Conservation (phyloP, 768 basidiomycete species). For the Kwoniella sp. region DNA sequence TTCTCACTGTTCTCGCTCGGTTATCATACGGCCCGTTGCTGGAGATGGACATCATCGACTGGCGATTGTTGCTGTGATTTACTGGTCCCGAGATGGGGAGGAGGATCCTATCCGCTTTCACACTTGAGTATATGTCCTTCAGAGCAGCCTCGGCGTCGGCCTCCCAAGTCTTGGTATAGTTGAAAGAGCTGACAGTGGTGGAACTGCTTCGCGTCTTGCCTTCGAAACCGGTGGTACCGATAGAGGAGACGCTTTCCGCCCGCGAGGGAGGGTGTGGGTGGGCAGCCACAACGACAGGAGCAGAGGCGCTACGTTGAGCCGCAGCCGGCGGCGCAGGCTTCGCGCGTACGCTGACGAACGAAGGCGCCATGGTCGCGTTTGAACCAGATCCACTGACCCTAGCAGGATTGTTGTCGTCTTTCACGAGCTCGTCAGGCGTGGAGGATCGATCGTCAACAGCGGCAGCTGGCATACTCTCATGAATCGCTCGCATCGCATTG, state of each 20-base stretch:
- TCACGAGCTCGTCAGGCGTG: constrained; percentile 63
- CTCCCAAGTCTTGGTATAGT: constrained; percentile 69
- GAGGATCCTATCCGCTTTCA: constrained; percentile 87
- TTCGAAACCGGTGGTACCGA: constrained; percentile 10
- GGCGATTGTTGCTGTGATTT: constrained; percentile 33
- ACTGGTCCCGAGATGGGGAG: constrained; percentile 62
- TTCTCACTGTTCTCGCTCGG: constrained; percentile 64
- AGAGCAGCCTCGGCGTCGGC: constrained; percentile 80
- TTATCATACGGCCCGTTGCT: constrained; percentile 26
- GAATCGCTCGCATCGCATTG: constrained; percentile 86
- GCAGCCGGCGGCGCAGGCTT: constrained; percentile 19
- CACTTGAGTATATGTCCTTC: constrained; percentile 92
- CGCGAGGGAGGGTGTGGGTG: constrained; percentile 12
- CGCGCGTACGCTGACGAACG: constrained; percentile 12
- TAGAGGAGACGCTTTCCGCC: constrained; percentile 17
- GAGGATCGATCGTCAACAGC: constrained; percentile 62
- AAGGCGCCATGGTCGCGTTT: constrained; percentile 19
- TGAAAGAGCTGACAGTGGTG: constrained; percentile 43
- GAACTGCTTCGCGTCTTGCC: constrained; percentile 26
- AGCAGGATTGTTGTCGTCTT: constrained; percentile 63
- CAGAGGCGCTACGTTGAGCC: constrained; percentile 36
- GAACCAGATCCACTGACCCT: constrained; percentile 11
- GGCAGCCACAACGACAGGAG: constrained; percentile 26
- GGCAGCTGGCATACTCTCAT: constrained; percentile 67
- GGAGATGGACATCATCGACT: constrained; percentile 32